These are phyloP conservation scores for Neonectria coccinea DNA, from an alignment of 2,329 filamentous ascomycete species.

Conservation along the genomic window DNA sequence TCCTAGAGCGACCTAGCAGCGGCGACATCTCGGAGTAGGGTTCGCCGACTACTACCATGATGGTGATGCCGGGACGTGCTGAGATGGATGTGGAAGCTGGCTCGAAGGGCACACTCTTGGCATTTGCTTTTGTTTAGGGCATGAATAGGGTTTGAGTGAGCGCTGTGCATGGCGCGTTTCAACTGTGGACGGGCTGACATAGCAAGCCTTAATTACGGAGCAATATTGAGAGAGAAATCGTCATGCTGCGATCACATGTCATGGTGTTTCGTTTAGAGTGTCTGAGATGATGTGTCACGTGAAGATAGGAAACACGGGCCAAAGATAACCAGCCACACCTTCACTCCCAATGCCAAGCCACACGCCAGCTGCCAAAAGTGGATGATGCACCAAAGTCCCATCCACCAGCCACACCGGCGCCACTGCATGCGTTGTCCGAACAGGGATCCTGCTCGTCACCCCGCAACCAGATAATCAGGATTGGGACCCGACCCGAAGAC, in stretches of 20 bases:
- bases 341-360: neutral
- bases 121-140: neutral
- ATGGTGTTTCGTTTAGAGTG: neutral
- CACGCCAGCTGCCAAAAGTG: constrained; percentile 1
- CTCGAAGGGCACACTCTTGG: neutral
- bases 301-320: neutral
- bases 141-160: neutral
- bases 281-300: neutral
- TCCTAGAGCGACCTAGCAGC: constrained; percentile 2
- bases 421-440: constrained; percentile 24
- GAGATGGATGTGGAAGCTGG: constrained; percentile 4
- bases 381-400: neutral
- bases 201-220: no score
- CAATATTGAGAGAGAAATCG: no score
- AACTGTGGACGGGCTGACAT: neutral
- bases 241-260: neutral
- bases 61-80: constrained; percentile 1
- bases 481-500: neutral
- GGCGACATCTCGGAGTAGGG: constrained; percentile 8
- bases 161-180: neutral
- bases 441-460: constrained; percentile 25
- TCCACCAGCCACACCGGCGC: constrained; percentile 8
- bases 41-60: neutral
- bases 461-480: constrained; percentile 32
- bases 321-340: constrained; percentile 12